Evolutionary conservation across 2,329 filamentous ascomycete species (phyloP).

Genomic region (Remersonia thermophila): DNA sequence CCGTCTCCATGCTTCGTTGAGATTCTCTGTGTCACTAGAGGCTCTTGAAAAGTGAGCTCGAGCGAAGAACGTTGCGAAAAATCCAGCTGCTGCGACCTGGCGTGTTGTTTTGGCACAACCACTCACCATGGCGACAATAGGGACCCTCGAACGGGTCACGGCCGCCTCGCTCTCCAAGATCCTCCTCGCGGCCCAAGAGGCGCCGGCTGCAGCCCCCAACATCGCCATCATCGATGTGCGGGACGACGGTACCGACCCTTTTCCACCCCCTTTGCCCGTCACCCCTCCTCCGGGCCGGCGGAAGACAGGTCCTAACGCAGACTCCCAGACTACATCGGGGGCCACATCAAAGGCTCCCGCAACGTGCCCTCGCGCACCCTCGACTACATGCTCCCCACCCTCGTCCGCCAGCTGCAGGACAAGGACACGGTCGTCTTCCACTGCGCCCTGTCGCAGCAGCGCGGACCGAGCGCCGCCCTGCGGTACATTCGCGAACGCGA

Average conservation of each 20-base stretch:
- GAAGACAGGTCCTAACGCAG: not conserved
- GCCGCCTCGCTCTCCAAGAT: constrained; percentile 55
- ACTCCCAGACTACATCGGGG: constrained; percentile 66
- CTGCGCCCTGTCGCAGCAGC: constrained; percentile 81
- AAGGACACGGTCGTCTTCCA: constrained; percentile 87
- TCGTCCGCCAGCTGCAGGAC: constrained; percentile 64
- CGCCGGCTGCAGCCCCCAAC: constrained; percentile 20
- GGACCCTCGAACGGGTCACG: constrained; percentile 53
- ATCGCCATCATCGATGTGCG: constrained; percentile 81
- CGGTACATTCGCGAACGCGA: constrained; percentile 64
- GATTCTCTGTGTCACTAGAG: no score
- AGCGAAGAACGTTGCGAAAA: no score
- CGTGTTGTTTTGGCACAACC: not conserved
- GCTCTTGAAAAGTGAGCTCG: no score
- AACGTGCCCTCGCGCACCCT: constrained; percentile 65
- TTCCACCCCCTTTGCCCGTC: no score
- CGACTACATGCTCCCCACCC: constrained; percentile 65
- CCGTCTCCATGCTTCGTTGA: no score
- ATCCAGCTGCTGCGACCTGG: no score
- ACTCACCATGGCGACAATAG: constrained; percentile 39
- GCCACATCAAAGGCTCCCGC: constrained; percentile 67
- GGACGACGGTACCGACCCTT: constrained; percentile 50
- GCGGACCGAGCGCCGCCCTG: constrained; percentile 74
- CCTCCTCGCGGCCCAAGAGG: constrained; percentile 42
- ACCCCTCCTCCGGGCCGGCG: no score